Conservation (phyloP, 441 rosid species). For the Adansonia rubrostipa region DNA sequence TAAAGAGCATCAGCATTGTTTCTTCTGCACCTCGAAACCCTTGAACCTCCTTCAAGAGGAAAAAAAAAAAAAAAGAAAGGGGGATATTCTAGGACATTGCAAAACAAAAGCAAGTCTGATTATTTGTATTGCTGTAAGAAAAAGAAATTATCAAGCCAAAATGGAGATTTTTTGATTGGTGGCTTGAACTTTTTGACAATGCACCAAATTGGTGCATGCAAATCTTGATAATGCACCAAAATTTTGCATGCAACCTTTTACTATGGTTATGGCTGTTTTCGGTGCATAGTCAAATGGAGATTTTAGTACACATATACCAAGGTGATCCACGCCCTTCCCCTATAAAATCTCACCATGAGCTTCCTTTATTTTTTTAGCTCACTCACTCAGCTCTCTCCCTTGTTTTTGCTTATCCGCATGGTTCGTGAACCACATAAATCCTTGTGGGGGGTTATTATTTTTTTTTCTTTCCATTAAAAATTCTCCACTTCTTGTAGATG, state of each 20-base stretch:
- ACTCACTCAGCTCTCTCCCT: background rate
- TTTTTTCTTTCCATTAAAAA: background rate
- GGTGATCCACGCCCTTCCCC: background rate
- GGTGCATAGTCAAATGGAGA: background rate
- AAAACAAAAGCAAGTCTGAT: background rate
- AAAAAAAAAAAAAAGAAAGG: background rate
- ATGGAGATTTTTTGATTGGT: background rate
- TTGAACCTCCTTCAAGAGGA: background rate
- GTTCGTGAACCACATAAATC: background rate
- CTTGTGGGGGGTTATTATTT: background rate
- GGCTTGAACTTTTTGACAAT: background rate
- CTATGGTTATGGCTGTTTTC: background rate
- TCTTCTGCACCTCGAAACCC: background rate
- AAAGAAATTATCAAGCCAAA: background rate
- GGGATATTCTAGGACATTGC: background rate
- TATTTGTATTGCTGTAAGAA: background rate
- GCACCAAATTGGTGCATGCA: background rate
- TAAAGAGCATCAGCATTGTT: background rate
- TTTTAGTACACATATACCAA: background rate
- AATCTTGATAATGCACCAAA: slow-evolving; percentile 1
- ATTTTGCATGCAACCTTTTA: background rate
- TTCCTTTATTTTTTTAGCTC: background rate
- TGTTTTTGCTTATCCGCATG: background rate
- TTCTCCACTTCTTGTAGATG: background rate
- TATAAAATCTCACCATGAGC: background rate